Evolutionary conservation across 192 early-diverging fungal species (phyloP), one percentile per base, ranked within the genome.

Genomic region (Backusella psychrophila): DNA sequence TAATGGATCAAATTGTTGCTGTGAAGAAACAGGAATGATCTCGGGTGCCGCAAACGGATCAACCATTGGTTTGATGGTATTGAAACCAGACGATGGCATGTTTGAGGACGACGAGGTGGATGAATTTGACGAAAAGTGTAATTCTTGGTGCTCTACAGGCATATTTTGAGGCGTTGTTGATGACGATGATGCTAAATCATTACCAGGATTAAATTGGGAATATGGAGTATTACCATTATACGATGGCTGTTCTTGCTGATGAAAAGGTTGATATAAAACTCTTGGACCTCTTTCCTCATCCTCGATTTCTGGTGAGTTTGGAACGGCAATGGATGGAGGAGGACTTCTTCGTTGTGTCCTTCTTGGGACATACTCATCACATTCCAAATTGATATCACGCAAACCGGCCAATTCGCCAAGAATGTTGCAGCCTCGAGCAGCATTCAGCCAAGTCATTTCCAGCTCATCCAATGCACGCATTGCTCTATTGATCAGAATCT

Each of bases 11-110:
- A 52, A 80, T 12, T 71, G 66, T 17, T 53, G 44, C 8, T 46
- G 68, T 26, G 34, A 38, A 17, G 66, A 9, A 9, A 33, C 69
- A 8, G 42, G 75, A 14, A 78, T 63, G 19, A 66, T 81, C 21
- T 77, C 82, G 17, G 79, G 74, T 34, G 79, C 78, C 8, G 76
- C 75, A 77, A 79, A 83, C 35, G 78, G 82, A 72, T 83, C 82
- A 31, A 77, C 75, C 0, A 69, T 75, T 17, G 56, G 73, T 29
- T 56, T 63, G n/a, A 33, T 29, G 15, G 21, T 41, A 14, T 26
- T 53, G 11, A 38, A 21, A 67, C 23, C 26, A 17, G 72, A 19
- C 14, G 72, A 19, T 14, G 38, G 36, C 31, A 53, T 42, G 35
- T 73, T 66, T 53, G 15, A 69, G 23, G 71, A n/a, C 6, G 69